These are phyloP conservation scores for Aspergillus biplanus DNA, from an alignment of 495 filamentous ascomycete genomes.

Conservation along the genomic window DNA sequence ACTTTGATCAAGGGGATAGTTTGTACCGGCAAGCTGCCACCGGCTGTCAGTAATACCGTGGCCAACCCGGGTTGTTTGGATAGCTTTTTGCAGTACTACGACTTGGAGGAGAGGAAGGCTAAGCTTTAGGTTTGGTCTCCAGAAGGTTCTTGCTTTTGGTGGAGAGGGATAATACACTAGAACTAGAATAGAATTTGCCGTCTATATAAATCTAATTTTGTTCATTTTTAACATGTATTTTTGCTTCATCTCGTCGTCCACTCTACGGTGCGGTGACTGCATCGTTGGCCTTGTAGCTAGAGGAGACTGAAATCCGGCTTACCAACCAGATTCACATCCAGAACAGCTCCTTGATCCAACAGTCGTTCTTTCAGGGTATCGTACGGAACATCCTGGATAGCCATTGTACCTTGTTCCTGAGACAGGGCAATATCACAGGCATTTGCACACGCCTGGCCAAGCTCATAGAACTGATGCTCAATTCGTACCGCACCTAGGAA, in stretches of 20 bases:
- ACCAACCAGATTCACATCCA: neutral
- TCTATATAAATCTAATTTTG: no score
- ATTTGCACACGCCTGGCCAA: slow-evolving; percentile 1
- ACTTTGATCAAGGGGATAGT: slow-evolving; percentile 78
- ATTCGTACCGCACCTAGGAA: neutral
- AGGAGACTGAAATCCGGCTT: slow-evolving; percentile 7
- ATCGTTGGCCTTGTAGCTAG: no score
- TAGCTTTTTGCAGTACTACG: no score
- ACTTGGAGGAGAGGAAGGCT: neutral
- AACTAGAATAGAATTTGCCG: no score
- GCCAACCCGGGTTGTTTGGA: neutral
- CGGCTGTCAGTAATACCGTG: neutral
- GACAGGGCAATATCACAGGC: slow-evolving; percentile 1
- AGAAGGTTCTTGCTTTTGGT: neutral
- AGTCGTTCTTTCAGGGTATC: neutral
- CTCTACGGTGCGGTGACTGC: no score
- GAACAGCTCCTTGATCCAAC: neutral
- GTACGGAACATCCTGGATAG: slow-evolving; percentile 1
- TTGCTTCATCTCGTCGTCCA: no score
- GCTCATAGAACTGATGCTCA: slow-evolving; percentile 1
- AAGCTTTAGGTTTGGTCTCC: neutral
- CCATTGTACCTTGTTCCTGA: neutral
- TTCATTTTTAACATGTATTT: neutral
- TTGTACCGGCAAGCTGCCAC: neutral
- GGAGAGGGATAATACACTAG: neutral